Evolutionary conservation across 192 early-diverging fungal genomes (phyloP), one percentile per base, ranked within the genome.

Genomic region (Glomus cerebriforme): DNA sequence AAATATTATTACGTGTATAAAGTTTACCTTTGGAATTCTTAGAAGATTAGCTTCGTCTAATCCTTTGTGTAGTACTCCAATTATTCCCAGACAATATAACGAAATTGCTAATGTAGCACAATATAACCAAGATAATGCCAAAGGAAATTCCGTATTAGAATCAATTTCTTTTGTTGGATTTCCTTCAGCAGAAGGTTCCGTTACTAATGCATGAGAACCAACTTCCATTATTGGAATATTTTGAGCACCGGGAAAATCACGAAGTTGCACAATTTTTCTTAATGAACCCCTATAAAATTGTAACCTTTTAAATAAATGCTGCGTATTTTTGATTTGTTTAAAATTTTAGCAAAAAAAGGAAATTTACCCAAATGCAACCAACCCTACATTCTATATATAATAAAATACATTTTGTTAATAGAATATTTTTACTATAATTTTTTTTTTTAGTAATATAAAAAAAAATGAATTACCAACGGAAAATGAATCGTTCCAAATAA

Each of bases 401-500:
- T n/a, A 27, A 37, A 58, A 12, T 62, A 45, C 15, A 10, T 29
- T 26, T 19, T n/a, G 29, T 68, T 22, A 10, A 31, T 62, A 60
- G 37, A 10, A 49, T 29, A 45, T 54, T 15, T 24, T 60, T 15
- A 65, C 27, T 68, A n/a, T n/a, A n/a, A n/a, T 47, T 2, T 13
- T 13, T 19, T 17, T 19, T 54, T 54, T 17, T 17, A 22, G 19
- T 54, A 54, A 5, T 19, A 4, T 9, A 7, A 39, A 39, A 39
- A 39, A 19, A 54, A 54, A 17, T 54, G 19, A 49, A 49, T 54
- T 19, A 78, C 77, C 45, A 84, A 43, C 15, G 83, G 83, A 27
- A 75, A 63, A 72, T 84, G 83, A 8, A 78, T 26, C n/a, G 73
- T 27, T 17, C 45, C 62, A 80, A 83, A 84, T 22, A 64, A 35